Base-by-base conservation (phyloP, 805 yeast genomes). In the Candida sphagnicola region DNA sequence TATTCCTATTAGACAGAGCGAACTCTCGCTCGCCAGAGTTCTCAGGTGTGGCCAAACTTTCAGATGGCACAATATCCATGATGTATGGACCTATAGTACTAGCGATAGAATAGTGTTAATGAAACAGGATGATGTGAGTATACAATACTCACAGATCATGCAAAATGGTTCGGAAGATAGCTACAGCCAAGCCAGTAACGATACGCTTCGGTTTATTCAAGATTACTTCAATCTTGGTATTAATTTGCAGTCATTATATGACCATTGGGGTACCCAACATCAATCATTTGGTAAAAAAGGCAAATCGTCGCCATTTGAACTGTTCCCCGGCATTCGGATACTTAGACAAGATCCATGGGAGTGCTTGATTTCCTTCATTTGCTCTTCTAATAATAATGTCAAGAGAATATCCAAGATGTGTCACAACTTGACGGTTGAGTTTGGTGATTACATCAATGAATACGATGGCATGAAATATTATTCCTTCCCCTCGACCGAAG, bases 271-370 rank as follows among this genome's bases (percentile, higher is more conserved):
- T 2, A 40, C 45, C 1, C 70, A 61, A 14, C 95, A 88, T 54
- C 36, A 40, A 35, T 65, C 14, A 59, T 82, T 80, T 50, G 56
- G 56, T 33, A 60, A 57, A 35, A 56, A 38, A 38, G 63, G 4
- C 45, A 57, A 28, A 53, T 45, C 35, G 14, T 51, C 66, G 3
- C 67, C 71, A 2, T 68, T 68, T 45, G 40, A 46, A 3, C 38
- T 51, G 21, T 78, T 78, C 39, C 67, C 67, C 3, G 98, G 97
- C 0, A 80, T 91, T 14, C 65, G 99, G 21, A 87, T 91, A 45
- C 70, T 93, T 18, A 72, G 90, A 26, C 98, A 93, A 58, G 96
- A 91, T 47, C 98, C 99, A 0, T 93, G 98, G 98, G 99, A 93
- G 49, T 88, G 91, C 31, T 66, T 89, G 32, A 65, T 91, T 14